A percentile compares a stretch with the other conserved stretches of the same genome.
These are phyloP conservation scores for Cylindricascospora bacillispora DNA, from an alignment of 1,139 yeast species.

Conservation along the genomic window DNA sequence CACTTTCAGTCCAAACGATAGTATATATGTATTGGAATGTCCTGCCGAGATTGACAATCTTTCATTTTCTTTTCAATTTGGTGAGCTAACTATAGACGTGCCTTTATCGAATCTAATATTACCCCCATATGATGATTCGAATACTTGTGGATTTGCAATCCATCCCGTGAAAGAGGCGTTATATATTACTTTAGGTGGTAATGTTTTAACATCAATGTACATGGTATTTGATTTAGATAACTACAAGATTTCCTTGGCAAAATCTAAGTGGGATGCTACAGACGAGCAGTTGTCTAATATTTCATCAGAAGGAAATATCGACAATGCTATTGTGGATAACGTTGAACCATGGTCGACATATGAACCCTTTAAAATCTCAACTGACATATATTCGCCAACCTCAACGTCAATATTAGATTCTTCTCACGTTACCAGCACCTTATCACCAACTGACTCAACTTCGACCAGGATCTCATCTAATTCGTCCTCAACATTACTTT, in stretches of 20 bases:
- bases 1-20: slow-evolving; percentile 25
- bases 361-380: too few species aligned
- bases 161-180: slow-evolving; percentile 23
- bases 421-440: too few species aligned
- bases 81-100: slow-evolving; percentile 36
- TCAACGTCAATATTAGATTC: too few species aligned
- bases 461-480: too few species aligned
- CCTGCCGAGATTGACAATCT: slow-evolving; percentile 14
- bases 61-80: slow-evolving; percentile 36
- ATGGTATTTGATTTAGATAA: slow-evolving; percentile 67
- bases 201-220: slow-evolving; percentile 59
- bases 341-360: slow-evolving; percentile 15
- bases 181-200: slow-evolving; percentile 53
- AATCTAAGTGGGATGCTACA: slow-evolving; percentile 21
- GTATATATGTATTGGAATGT: slow-evolving; percentile 29
- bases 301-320: slow-evolving; percentile 11
- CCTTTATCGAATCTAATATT: slow-evolving; percentile 33
- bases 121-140: slow-evolving; percentile 7
- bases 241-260: slow-evolving; percentile 54
- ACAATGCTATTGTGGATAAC: slow-evolving; percentile 9
- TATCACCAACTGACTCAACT: too few species aligned
- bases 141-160: slow-evolving; percentile 29
- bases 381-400: too few species aligned
- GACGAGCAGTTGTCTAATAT: slow-evolving; percentile 6
- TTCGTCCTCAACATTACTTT: too few species aligned